Base-by-base conservation (phyloP, 495 filamentous ascomycete genomes). In the Penicillium dipodomyicola region DNA sequence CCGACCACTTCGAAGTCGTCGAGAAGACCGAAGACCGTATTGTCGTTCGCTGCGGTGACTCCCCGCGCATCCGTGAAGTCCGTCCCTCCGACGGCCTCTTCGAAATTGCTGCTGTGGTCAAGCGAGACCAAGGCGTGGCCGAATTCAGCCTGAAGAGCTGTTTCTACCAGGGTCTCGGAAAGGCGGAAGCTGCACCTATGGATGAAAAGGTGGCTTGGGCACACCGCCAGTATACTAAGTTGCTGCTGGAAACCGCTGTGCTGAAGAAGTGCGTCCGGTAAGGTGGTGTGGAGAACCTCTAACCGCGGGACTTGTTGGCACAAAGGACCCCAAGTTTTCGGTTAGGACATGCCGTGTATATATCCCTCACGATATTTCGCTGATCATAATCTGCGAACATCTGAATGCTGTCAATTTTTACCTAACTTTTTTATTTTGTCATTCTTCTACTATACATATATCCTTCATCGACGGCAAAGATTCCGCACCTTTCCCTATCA, bases 1-100 rank as follows among this genome's bases (percentile, higher is more conserved):
- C 84, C 25, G 87, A 91, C 65, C 87, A 91, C 70, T 90, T 91
- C 67, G 85, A 91, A 68, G 87, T 91, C 0, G 70, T 91, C 3
- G 81, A 83, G 56, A 86, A 87, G 68, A 82, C 78, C 17, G 74
- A 81, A 8, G 80, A 80, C 25, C 73, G 76, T 29, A 86, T 90
- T 43, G 67, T 81, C 6, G 79, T 90, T 29, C 82, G 88, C 17
- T 86, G 84, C 63, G 88, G 87, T 23, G 87, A 85, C 56, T 82
- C 82, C 5, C 88, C 88, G 0, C 73, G 83, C 48, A 80, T 80
- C 25, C 60, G 58, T 27, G 82, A 74, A 0, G 76, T 85, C 25
- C 74, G 87, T 35, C 73, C 77, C 22, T 84, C 79, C 17, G 88
- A 90, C 67, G 87, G 88, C 0, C 71, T 91, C 27, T 87, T 91